Evolutionary conservation across 2,329 filamentous ascomycete genomes (phyloP), one percentile per base, ranked within the genome.

Genomic region (Xylaria digitata): DNA sequence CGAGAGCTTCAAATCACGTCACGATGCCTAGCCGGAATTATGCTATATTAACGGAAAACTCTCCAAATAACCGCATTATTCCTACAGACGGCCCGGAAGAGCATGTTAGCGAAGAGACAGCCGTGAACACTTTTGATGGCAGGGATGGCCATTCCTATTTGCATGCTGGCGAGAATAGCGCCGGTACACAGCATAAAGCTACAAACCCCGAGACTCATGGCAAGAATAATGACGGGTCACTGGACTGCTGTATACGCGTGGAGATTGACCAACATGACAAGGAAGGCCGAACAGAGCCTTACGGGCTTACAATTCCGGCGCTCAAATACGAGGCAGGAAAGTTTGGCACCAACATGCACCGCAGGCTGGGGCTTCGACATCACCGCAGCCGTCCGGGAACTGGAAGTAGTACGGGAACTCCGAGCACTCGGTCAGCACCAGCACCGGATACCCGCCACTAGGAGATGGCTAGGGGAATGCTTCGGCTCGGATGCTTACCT

Each of bases 11-110:
- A 76, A 97, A 97, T 79, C 87, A 92, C 70, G 92, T 93, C 68
- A 97, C 94, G 11, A 97, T 97, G 80, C 89, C 97, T 2, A 94
- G 93, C 71, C 89, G 96, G 26, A 99, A 99, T 78, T 99, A 93
- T 85, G 95, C 95, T 74, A 90, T 92, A 48, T 90, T 99, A 67
- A 91, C 92, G 19, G 92, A 97, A 78, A 97, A 97, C 79, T 89
- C 90, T n/a, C 92, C 86, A 53, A 83, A 84, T 74, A 84, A 84
- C 71, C 69, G 74, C 21, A 61, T 71, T 60, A 60, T 78, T 3
- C 71, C 75, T 49, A 32, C 61, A 13, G 61, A 72, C 15, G 58
- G 71, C 55, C 60, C 72, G 23, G 46, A 62, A 49, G 69, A 62
- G 23, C 32, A 58, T 37, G 48, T 58, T 15, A 61, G 55, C 17